Evolutionary conservation across 2,329 filamentous ascomycete species (phyloP).

Genomic region (Diaporthe ampelina): DNA sequence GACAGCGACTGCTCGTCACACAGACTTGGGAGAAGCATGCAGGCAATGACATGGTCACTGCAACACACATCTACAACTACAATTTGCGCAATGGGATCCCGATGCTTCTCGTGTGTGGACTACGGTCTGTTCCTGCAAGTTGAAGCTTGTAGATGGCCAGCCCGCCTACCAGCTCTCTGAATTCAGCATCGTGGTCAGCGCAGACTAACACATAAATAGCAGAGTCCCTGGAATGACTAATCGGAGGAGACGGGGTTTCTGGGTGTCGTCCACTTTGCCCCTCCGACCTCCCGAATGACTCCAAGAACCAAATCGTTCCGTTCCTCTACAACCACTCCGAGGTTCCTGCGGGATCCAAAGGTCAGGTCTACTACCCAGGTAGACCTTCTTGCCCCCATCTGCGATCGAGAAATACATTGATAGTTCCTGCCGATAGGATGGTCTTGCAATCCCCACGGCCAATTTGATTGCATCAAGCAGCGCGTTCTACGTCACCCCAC

Average conservation of each 20-base stretch:
- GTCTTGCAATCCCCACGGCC: neutral
- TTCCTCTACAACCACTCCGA: constrained; percentile 19
- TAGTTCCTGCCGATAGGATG: constrained; percentile 1
- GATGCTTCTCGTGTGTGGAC: neutral
- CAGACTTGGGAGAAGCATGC: neutral
- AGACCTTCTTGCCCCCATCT: constrained; percentile 25
- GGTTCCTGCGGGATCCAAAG: constrained; percentile 34
- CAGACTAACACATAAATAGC: neutral
- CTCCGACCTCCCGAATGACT: constrained; percentile 15
- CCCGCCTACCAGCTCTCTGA: neutral
- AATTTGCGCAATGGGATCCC: neutral
- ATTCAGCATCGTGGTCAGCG: neutral
- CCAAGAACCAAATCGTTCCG: neutral
- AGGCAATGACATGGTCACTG: neutral
- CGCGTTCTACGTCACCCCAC: constrained; percentile 28
- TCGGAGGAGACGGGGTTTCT: neutral
- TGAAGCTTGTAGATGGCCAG: neutral
- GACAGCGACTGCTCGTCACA: neutral
- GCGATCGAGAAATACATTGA: constrained; percentile 9
- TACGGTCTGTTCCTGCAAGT: neutral
- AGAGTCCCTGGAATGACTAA: constrained; percentile 20
- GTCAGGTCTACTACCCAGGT: constrained; percentile 33
- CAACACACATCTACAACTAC: neutral
- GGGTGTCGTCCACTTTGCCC: constrained; percentile 22
- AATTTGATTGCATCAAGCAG: constrained; percentile 26